Conservation (phyloP, 202 grass and related monocot genomes). For the Musa balbisiana region DNA sequence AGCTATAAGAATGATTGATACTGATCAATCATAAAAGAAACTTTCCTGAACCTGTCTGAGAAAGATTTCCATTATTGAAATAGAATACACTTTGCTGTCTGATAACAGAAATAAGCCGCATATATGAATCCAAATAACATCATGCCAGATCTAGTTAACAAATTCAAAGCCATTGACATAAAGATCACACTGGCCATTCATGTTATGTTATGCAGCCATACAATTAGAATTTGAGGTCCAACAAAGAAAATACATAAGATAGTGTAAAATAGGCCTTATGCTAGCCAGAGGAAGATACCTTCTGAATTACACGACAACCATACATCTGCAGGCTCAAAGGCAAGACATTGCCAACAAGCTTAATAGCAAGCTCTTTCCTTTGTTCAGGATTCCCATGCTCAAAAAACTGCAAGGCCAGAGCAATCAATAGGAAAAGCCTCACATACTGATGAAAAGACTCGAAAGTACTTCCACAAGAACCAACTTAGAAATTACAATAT, state of each 20-base stretch:
- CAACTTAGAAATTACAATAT: background rate
- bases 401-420: constrained; percentile 59
- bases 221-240: background rate
- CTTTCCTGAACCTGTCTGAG: background rate
- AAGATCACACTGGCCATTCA: background rate
- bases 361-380: constrained; percentile 76
- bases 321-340: constrained; percentile 96
- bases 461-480: background rate
- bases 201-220: background rate
- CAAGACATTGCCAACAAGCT: constrained; percentile 81
- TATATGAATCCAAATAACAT: background rate
- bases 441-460: background rate
- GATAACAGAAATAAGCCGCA: background rate
- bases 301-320: constrained; percentile 93
- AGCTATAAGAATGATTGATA: background rate
- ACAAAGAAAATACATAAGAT: constrained; percentile 11
- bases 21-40: background rate
- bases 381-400: constrained; percentile 82
- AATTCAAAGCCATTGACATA: no score
- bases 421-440: background rate
- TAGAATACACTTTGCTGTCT: background rate
- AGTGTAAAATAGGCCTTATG: background rate
- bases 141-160: background rate
- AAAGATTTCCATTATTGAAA: background rate
- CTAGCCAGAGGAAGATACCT: constrained; percentile 42